phyloP scores from a whole-genome alignment of 805 yeast species.

The Candida arabinofermentans region DNA sequence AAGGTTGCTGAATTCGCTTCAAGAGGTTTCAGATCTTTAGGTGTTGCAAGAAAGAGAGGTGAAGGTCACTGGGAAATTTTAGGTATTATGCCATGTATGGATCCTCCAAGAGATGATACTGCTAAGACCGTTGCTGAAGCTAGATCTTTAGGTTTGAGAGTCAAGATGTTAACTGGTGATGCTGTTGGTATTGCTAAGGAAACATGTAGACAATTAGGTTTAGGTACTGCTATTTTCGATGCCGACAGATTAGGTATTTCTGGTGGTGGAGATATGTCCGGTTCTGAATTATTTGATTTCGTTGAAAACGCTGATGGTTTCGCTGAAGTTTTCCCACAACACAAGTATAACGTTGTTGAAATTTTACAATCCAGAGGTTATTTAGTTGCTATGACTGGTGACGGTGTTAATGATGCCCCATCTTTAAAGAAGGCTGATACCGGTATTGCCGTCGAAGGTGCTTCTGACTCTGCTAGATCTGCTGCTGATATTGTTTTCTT shows the following conservation, averaged over 20 bases:
- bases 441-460: slow-evolving; percentile 99
- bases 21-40: slow-evolving; percentile 97
- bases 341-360: slow-evolving; percentile 93
- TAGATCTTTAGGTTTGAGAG: slow-evolving; percentile 84
- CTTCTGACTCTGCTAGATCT: slow-evolving; percentile 95
- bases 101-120: slow-evolving; percentile 98
- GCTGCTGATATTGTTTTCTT: slow-evolving; percentile 96
- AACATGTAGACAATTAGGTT: slow-evolving; percentile 96
- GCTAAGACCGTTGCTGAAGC: slow-evolving; percentile 93
- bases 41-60: slow-evolving; percentile 98
- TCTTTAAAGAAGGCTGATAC: slow-evolving; percentile 93
- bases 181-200: slow-evolving; percentile 99
- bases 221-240: slow-evolving; percentile 93
- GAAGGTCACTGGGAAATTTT: slow-evolving; percentile 97
- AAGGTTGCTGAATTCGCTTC: slow-evolving; percentile 97
- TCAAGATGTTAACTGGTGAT: slow-evolving; percentile 98
- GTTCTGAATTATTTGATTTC: slow-evolving; percentile 93
- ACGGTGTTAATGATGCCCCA: slow-evolving; percentile 98
- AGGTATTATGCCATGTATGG: slow-evolving; percentile 98
- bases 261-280: slow-evolving; percentile 91
- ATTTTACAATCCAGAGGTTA: slow-evolving; percentile 93
- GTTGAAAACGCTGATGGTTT: slow-evolving; percentile 97
- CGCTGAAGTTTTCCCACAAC: slow-evolving; percentile 98
- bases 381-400: slow-evolving; percentile 99
- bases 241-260: slow-evolving; percentile 96